These are phyloP conservation scores for Nymphaea thermarum DNA, from an alignment of 164 flowering plant species.

Conservation along the genomic window DNA sequence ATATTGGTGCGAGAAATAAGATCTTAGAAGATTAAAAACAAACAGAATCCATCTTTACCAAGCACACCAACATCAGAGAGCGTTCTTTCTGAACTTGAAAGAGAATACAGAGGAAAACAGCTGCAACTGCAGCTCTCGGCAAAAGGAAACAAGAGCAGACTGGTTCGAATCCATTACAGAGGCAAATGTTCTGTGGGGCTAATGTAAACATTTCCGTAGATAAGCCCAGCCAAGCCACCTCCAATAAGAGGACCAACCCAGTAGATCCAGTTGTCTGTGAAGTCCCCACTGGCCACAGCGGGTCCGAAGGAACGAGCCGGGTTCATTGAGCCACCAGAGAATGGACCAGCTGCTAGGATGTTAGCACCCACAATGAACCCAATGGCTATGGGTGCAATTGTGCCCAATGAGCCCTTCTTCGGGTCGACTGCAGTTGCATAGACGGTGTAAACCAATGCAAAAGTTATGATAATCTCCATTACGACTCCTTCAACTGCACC, in stretches of 20 bases:
- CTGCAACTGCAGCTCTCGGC: no score
- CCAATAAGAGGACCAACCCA: constrained; percentile 90
- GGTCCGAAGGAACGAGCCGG: constrained; percentile 94
- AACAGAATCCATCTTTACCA: no score
- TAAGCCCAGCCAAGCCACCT: constrained; percentile 70
- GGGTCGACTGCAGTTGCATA: constrained; percentile 90
- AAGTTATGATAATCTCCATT: constrained; percentile 75
- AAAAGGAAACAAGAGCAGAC: no score
- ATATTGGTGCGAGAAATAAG: no score
- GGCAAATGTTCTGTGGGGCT: constrained; percentile 18
- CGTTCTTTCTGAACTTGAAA: no score
- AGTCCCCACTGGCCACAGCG: constrained; percentile 71
- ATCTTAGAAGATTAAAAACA: no score
- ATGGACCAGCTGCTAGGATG: constrained; percentile 86
- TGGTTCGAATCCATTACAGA: constrained; percentile 1
- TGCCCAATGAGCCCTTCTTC: constrained; percentile 80
- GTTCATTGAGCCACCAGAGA: constrained; percentile 96
- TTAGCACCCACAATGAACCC: constrained; percentile 93
- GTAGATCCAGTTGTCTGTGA: constrained; percentile 62
- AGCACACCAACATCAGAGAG: no score
- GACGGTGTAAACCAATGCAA: constrained; percentile 80
- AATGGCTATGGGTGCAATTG: constrained; percentile 88
- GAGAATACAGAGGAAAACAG: no score
- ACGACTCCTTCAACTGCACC: constrained; percentile 64
- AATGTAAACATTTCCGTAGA: constrained; percentile 51